A percentile compares a stretch with the other conserved stretches of the same genome.
Evolutionary conservation across 768 basidiomycete species (phyloP).

Genomic region (Lactarius sp.): DNA sequence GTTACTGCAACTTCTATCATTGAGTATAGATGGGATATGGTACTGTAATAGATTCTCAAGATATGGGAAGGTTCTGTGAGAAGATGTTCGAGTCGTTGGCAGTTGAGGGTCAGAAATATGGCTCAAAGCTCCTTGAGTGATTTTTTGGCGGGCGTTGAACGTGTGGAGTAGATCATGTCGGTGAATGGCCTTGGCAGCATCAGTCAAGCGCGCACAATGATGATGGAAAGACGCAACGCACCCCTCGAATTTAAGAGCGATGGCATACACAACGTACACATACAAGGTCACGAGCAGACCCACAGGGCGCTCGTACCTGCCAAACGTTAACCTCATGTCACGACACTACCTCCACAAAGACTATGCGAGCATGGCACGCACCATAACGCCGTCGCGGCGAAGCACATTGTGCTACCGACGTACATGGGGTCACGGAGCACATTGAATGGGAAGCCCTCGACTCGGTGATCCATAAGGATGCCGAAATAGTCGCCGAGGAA

Average conservation of each 20-base stretch:
- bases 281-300: constrained; percentile 76
- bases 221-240: constrained; percentile 35
- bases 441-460: constrained; percentile 98
- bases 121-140: constrained; percentile 28
- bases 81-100: not conserved
- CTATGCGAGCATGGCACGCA: constrained; percentile 35
- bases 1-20: constrained; percentile 10
- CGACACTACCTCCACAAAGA: not conserved
- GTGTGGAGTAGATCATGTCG: constrained; percentile 72
- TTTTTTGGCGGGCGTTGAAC: constrained; percentile 32
- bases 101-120: constrained; percentile 13
- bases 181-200: constrained; percentile 51
- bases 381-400: constrained; percentile 84
- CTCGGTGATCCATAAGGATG: constrained; percentile 80
- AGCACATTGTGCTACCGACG: constrained; percentile 89
- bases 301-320: constrained; percentile 79
- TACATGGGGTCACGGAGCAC: constrained; percentile 94
- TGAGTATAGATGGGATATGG: not conserved
- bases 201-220: constrained; percentile 31
- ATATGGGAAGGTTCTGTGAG: not conserved
- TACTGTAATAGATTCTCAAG: not conserved
- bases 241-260: constrained; percentile 90
- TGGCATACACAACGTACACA: constrained; percentile 77
- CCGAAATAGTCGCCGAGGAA: constrained; percentile 86
- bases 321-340: not conserved